These are phyloP conservation scores for Nannizzia gypsea DNA, from an alignment of 2,329 filamentous ascomycete genomes.

Conservation along the genomic window DNA sequence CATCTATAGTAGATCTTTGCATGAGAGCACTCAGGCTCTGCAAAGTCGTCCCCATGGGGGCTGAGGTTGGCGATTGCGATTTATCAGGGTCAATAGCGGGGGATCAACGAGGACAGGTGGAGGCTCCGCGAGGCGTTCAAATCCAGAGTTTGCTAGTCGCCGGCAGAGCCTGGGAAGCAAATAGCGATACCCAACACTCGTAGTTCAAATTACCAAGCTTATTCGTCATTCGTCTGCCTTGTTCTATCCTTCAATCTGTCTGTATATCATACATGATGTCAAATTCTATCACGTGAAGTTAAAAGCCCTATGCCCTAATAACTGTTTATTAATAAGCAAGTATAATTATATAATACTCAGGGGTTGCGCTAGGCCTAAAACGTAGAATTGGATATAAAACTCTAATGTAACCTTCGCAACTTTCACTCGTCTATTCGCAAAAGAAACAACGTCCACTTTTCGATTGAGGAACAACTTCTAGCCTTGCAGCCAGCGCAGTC, in stretches of 20 bases:
- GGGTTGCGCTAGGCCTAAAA: neutral
- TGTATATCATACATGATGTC: neutral
- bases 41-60: constrained; percentile 12
- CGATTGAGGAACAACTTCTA: neutral
- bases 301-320: neutral
- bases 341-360: neutral
- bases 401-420: neutral
- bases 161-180: neutral
- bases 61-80: neutral
- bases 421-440: neutral
- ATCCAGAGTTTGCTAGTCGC: neutral
- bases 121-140: neutral
- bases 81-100: neutral
- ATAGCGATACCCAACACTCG: too few relatives aligned
- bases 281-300: neutral
- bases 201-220: too few relatives aligned
- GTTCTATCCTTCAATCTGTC: neutral
- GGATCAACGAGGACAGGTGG: neutral
- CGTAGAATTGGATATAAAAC: neutral
- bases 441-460: neutral
- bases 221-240: too few relatives aligned
- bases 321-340: neutral
- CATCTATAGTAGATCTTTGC: constrained; percentile 46
- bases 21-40: constrained; percentile 45
- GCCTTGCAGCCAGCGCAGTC: neutral